phyloP scores from a whole-genome alignment of 345 rosid species.

The Populus ilicifolia region DNA sequence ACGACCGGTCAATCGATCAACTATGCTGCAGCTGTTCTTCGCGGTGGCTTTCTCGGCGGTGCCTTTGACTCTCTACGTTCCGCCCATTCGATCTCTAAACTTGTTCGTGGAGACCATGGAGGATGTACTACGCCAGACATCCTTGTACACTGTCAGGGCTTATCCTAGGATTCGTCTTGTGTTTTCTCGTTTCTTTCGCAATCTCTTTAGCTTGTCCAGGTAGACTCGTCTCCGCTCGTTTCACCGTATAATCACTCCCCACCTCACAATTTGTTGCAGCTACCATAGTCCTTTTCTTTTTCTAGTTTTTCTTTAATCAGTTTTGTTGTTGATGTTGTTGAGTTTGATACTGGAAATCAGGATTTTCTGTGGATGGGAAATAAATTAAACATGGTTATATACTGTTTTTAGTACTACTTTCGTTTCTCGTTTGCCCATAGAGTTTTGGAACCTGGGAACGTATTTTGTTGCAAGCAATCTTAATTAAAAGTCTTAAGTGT shows the following conservation, averaged over 20 bases:
- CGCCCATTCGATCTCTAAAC: slow-evolving; percentile 43
- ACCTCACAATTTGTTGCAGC: neutral
- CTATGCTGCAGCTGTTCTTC: slow-evolving; percentile 42
- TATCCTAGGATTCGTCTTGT: slow-evolving; percentile 38
- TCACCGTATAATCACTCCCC: neutral
- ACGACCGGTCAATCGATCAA: neutral
- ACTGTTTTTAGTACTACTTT: neutral
- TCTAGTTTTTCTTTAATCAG: neutral
- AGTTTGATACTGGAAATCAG: neutral
- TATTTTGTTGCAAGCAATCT: neutral
- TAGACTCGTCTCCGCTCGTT: neutral
- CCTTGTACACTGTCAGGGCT: slow-evolving; percentile 15
- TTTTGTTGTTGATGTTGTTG: neutral
- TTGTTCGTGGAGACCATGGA: slow-evolving; percentile 34
- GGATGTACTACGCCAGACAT: slow-evolving; percentile 26
- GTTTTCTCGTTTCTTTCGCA: slow-evolving; percentile 27
- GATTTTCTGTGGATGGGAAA: neutral
- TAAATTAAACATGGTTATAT: neutral
- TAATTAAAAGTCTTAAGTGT: neutral
- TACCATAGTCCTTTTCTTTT: neutral
- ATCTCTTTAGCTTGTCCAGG: slow-evolving; percentile 16
- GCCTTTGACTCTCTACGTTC: slow-evolving; percentile 44
- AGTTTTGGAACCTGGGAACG: neutral
- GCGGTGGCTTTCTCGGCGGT: slow-evolving; percentile 54
- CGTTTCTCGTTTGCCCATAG: neutral